Base-by-base conservation (phyloP, 441 rosid genomes). In the Adansonia grandidieri region DNA sequence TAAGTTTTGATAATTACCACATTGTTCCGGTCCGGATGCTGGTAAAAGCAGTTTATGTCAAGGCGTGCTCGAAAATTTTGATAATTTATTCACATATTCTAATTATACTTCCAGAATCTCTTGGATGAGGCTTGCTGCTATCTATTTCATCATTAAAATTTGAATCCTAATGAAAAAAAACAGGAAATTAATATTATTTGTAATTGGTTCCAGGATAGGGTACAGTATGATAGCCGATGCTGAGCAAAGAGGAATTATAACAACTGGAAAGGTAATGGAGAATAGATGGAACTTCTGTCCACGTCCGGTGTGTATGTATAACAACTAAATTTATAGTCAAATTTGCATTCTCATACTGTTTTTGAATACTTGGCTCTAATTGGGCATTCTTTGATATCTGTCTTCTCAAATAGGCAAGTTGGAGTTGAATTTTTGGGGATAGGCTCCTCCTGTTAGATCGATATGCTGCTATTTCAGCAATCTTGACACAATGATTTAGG, bases 181-280 rank as follows among this genome's bases (percentile, higher is more conserved):
- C 42, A 19, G 19, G 56, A 45, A 28, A 47, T 47, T 74, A 22
- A 74, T 28, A 74, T 66, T 10, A 42, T 60, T 47, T 9, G 5
- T 60, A 17, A 60, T 79, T 7, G 67, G 32, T 87, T 89, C 82
- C 97, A 96, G 98, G 91, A 96, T 96, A 85, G 99, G 99, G 67
- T 80, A 86, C 84, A 91, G 97, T 88, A 96, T 96, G 99, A 94
- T 96, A 60, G 17, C 83, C 82, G 99, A 96, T 88, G 99, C 99
- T 76, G 98, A 96, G 88, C 79, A 88, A 82, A 90, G 75, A 80
- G 99, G 97, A 80, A 81, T 83, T 71, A 96, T 94, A 82, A 89
- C 93, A 37, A 96, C 99, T 82, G 98, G 98, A 89, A 92, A 92
- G 99, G 99, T 82, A 84, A 79, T 77, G 54, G 68, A 51, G 54